A percentile compares a stretch with the other conserved stretches of the same genome.
Evolutionary conservation across 306 rosid genomes (phyloP).

Genomic region (Cicer pinnatifidum): DNA sequence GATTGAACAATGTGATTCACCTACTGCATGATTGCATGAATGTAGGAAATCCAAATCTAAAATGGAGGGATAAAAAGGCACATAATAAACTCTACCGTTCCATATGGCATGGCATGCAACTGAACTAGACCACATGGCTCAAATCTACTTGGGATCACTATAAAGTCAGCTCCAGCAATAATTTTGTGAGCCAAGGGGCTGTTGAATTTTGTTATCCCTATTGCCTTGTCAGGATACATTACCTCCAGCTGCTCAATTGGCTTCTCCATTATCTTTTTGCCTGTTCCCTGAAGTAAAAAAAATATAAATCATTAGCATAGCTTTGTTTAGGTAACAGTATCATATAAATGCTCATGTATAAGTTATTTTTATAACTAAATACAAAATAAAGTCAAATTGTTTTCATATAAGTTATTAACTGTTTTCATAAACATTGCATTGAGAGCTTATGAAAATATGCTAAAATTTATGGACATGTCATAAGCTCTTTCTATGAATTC

Average conservation of each 20-base stretch:
- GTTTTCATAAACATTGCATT: no score
- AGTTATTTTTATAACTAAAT: no score
- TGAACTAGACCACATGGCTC: conserved; percentile 92
- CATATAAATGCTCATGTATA: neutral
- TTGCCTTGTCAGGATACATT: conserved; percentile 62
- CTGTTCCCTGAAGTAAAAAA: conserved; percentile 65
- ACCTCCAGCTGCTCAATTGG: conserved; percentile 64
- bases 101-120: conserved; percentile 82
- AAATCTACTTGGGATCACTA: conserved; percentile 77
- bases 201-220: conserved; percentile 69
- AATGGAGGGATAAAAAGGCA: conserved; percentile 3
- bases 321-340: conserved; percentile 16
- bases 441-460: no score
- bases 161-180: conserved; percentile 75
- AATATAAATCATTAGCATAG: conserved; percentile 28
- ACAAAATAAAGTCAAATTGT: no score
- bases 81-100: conserved; percentile 56
- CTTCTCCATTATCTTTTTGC: conserved; percentile 72
- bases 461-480: no score
- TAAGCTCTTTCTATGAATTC: no score
- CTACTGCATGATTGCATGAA: neutral
- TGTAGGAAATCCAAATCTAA: neutral
- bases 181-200: conserved; percentile 75
- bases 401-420: no score
- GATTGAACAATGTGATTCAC: neutral